Conservation (phyloP, 768 basidiomycete genomes). For the Lentinula sp. region DNA sequence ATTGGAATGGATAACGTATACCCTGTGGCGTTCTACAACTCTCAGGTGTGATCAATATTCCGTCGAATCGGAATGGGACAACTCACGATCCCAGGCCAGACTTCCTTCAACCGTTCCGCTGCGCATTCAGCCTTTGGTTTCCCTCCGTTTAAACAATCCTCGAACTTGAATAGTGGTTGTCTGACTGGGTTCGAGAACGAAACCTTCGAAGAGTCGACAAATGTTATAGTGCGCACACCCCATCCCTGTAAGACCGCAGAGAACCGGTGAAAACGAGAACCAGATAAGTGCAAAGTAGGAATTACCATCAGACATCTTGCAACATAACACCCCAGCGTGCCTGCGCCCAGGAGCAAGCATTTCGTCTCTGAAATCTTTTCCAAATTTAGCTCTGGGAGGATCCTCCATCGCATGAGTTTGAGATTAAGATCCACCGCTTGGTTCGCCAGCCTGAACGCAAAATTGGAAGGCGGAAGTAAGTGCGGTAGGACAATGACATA, state of each 20-base stretch:
- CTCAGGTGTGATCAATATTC: neutral
- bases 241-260: slow-evolving; percentile 59
- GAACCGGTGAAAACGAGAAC: neutral
- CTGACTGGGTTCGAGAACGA: slow-evolving; percentile 98
- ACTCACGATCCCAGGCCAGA: slow-evolving; percentile 90
- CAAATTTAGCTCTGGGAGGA: slow-evolving; percentile 82
- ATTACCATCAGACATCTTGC: slow-evolving; percentile 79
- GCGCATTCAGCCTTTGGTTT: slow-evolving; percentile 93
- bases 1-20: slow-evolving; percentile 83
- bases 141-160: slow-evolving; percentile 88
- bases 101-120: slow-evolving; percentile 75
- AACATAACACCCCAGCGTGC: slow-evolving; percentile 96
- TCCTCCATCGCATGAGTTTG: slow-evolving; percentile 97
- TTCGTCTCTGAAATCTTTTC: slow-evolving; percentile 78
- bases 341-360: slow-evolving; percentile 89
- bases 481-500: slow-evolving; percentile 17
- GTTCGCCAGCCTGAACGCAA: slow-evolving; percentile 66
- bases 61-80: neutral
- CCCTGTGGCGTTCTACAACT: slow-evolving; percentile 70
- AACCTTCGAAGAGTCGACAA: slow-evolving; percentile 87
- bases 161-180: slow-evolving; percentile 94
- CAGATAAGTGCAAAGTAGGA: neutral
- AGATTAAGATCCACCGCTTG: slow-evolving; percentile 98
- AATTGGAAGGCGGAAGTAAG: neutral
- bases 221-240: slow-evolving; percentile 91